Evolutionary conservation across 2,329 filamentous ascomycete species (phyloP).

Genomic region (Paecilomyces dactylethromorphus): DNA sequence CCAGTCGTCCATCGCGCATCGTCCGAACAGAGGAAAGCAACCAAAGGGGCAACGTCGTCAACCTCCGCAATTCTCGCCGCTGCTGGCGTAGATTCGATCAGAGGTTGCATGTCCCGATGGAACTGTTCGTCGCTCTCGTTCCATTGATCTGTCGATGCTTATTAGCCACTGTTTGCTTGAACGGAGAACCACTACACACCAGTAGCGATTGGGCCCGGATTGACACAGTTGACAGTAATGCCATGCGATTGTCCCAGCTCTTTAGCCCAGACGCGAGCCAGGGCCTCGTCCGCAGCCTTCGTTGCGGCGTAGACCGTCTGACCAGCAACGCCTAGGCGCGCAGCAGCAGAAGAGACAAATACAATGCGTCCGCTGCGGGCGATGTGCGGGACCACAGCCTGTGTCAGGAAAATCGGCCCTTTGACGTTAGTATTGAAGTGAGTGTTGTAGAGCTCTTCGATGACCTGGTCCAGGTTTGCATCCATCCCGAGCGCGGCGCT

Average conservation of each 20-base stretch:
- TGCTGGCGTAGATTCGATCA: conserved; percentile 25
- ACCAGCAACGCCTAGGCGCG: conserved; percentile 48
- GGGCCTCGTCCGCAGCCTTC: conserved; percentile 54
- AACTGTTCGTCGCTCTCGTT: conserved; percentile 27
- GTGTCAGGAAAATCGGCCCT: conserved; percentile 22
- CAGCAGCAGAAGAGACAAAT: conserved; percentile 51
- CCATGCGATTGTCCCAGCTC: conserved; percentile 44
- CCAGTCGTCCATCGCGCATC: conserved; percentile 25
- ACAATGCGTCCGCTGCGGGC: conserved; percentile 42
- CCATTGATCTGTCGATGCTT: conserved; percentile 15
- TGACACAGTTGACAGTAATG: conserved; percentile 52
- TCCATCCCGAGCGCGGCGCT: too few relatives aligned
- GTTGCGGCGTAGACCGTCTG: conserved; percentile 53
- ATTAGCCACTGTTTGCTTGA: not conserved
- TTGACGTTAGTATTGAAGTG: conserved; percentile 15
- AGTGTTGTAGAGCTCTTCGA: conserved; percentile 3
- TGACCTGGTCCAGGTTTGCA: too few relatives aligned
- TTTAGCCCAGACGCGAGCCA: conserved; percentile 54
- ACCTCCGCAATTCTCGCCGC: conserved; percentile 22
- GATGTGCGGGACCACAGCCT: conserved; percentile 24
- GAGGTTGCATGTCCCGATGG: conserved; percentile 22
- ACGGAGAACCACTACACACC: conserved; percentile 21
- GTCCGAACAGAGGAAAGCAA: conserved; percentile 23
- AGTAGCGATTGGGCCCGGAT: conserved; percentile 51
- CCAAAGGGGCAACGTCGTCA: conserved; percentile 24